Evolutionary conservation across 495 filamentous ascomycete genomes (phyloP), one percentile per base, ranked within the genome.

Genomic region (Daldinia decipiens): DNA sequence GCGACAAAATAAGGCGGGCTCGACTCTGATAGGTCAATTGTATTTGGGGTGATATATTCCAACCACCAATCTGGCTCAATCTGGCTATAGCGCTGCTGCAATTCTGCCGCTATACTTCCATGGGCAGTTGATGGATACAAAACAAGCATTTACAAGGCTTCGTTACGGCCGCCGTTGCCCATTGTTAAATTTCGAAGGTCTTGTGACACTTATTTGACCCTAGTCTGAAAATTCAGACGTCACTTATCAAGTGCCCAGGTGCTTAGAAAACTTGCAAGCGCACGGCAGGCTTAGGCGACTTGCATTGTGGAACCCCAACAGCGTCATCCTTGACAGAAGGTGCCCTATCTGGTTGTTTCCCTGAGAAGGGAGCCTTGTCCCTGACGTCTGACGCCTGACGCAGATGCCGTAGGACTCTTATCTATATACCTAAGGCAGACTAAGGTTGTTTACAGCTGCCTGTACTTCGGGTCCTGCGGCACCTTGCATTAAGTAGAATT

Each of bases 21-120:
- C 24, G 54, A 65, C 19, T 36, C 70, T 75, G 63, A 75, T 75
- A 77, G 70, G 75, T 55, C 75, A 75, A 73, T 75, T 71, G 70
- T 61, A 45, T 39, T 39, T 57, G 43, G 62, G 36, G 57, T 65
- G 59, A 29, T 52, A 45, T 64, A 50, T 32, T 57, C 62, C 67
- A 26, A 74, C 59, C 40, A 55, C 62, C 60, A 40, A 66, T 60
- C 9, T 32, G 1, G 29, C 29, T 32, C 60, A 40, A 66, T 60
- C 9, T 32, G 1, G 29, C 29, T 32, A 32, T 52, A 32, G 29
- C 9, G 29, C 29, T 36, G 11, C 12, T 13, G 4, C 34, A 13
- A 29, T 29, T 0, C 34, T 36, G 34, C 12, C 4, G 4, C 34
- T 36, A 36, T 45, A 4, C 40, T 19, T 0, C 40, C 17, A 45